Conservation (phyloP, 1,139 yeast species). For the Diutina ranongensis region DNA sequence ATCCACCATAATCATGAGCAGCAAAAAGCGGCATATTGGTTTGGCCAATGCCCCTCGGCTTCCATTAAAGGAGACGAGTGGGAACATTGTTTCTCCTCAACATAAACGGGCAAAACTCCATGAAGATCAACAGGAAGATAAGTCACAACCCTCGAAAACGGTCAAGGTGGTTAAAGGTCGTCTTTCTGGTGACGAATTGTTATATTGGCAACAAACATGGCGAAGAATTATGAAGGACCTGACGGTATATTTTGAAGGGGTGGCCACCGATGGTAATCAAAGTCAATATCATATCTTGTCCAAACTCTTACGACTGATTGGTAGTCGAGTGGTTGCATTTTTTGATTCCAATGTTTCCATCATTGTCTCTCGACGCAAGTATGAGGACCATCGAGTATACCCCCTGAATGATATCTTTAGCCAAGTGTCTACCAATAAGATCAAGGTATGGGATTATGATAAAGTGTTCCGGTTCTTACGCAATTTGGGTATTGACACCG, state of each 20-base stretch:
- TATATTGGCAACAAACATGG: slow-evolving; percentile 80
- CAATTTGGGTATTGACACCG: slow-evolving; percentile 40
- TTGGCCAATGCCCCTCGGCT: slow-evolving; percentile 13
- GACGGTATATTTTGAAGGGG: slow-evolving; percentile 68
- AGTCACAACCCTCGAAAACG: slow-evolving; percentile 9
- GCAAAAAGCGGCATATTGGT: slow-evolving; percentile 2
- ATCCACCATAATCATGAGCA: slow-evolving; percentile 1
- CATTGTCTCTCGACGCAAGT: slow-evolving; percentile 53
- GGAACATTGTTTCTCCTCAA: slow-evolving; percentile 30
- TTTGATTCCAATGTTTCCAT: slow-evolving; percentile 74
- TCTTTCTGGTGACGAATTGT: slow-evolving; percentile 39
- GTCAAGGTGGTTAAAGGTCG: slow-evolving; percentile 10
- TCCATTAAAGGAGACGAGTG: slow-evolving; percentile 33
- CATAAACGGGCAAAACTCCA: slow-evolving; percentile 20
- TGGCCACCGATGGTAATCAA: slow-evolving; percentile 40
- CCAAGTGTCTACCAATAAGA: slow-evolving; percentile 46
- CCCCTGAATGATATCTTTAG: slow-evolving; percentile 52
- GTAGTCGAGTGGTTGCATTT: slow-evolving; percentile 60
- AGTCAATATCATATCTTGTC: slow-evolving; percentile 37
- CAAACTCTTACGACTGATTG: slow-evolving; percentile 43
- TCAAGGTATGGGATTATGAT: slow-evolving; percentile 83
- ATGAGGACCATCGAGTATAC: slow-evolving; percentile 14
- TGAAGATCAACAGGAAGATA: slow-evolving; percentile 8
- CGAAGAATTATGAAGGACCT: slow-evolving; percentile 61
- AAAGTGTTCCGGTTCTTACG: slow-evolving; percentile 73